Conservation (phyloP, 352 stramenopile genomes). For the Pythium aquatile region DNA sequence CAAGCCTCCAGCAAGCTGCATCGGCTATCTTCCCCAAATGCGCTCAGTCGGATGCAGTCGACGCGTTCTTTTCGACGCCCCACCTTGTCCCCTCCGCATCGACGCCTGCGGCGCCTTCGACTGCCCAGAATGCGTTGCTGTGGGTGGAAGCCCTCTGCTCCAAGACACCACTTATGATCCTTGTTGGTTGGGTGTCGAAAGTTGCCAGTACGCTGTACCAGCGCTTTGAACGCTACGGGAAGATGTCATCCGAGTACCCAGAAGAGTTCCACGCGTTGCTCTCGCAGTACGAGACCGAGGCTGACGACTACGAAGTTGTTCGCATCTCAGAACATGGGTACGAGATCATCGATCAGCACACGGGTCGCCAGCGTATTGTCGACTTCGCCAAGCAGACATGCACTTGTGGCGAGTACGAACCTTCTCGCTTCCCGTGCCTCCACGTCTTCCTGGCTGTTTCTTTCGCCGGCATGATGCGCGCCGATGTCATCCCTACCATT, state of each 20-base stretch:
- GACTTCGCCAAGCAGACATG: conserved; percentile 76
- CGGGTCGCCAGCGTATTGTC: conserved; percentile 60
- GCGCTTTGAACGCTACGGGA: conserved; percentile 67
- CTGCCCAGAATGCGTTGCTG: conserved; percentile 32
- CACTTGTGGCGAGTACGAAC: conserved; percentile 75
- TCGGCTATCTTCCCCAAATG: conserved; percentile 51
- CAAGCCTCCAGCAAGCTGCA: conserved; percentile 42
- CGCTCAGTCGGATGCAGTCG: conserved; percentile 56
- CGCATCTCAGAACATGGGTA: conserved; percentile 68
- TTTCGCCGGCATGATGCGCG: conserved; percentile 55
- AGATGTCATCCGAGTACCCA: conserved; percentile 74
- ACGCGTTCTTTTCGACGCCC: conserved; percentile 43
- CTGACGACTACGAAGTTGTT: conserved; percentile 59
- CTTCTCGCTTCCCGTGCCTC: conserved; percentile 70
- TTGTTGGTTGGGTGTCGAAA: conserved; percentile 80
- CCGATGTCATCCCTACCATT: conserved; percentile 76
- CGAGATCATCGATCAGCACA: conserved; percentile 74
- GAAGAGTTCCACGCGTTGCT: conserved; percentile 68
- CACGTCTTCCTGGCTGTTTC: conserved; percentile 76
- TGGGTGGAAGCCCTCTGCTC: conserved; percentile 64
- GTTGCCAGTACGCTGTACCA: conserved; percentile 73
- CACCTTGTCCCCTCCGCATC: conserved; percentile 12
- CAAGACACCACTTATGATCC: conserved; percentile 76
- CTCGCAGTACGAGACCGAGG: conserved; percentile 60
- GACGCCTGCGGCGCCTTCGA: background rate